phyloP scores from a whole-genome alignment of 225 moss, liverwort and hornwort species.

The Physcomitrium patens region DNA sequence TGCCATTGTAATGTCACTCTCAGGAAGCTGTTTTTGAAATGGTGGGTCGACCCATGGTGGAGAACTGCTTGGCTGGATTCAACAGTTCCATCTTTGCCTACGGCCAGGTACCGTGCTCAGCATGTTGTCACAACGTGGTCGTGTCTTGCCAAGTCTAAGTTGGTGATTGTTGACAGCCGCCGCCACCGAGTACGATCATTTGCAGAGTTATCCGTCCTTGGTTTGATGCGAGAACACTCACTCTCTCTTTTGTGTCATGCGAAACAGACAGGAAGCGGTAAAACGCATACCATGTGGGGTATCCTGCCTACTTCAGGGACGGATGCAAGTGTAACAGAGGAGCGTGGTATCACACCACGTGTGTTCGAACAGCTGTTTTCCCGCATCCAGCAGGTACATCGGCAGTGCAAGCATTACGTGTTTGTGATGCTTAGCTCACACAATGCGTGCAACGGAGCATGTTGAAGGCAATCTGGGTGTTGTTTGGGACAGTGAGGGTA shows the following conservation, averaged over 20 bases:
- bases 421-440: no score
- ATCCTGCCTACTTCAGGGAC: constrained; percentile 45
- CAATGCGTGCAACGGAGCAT: no score
- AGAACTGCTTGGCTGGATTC: constrained; percentile 92
- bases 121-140: neutral
- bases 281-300: constrained; percentile 83
- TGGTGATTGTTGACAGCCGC: no score
- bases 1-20: neutral
- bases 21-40: constrained; percentile 74
- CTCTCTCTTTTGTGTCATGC: neutral
- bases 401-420: neutral
- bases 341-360: constrained; percentile 66
- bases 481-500: no score
- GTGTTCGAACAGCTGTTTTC: constrained; percentile 70
- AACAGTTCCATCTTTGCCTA: constrained; percentile 94
- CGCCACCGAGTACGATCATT: no score
- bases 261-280: constrained; percentile 72
- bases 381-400: constrained; percentile 62
- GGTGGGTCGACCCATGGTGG: constrained; percentile 90
- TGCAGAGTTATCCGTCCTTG: no score
- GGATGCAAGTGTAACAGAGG: constrained; percentile 44
- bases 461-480: no score
- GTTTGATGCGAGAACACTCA: neutral
- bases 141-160: no score
- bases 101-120: constrained; percentile 64